A percentile compares a stretch with the other conserved stretches of the same genome.
These are phyloP conservation scores for Floccularia luteovirens DNA, from an alignment of 768 basidiomycete genomes.

Conservation along the genomic window DNA sequence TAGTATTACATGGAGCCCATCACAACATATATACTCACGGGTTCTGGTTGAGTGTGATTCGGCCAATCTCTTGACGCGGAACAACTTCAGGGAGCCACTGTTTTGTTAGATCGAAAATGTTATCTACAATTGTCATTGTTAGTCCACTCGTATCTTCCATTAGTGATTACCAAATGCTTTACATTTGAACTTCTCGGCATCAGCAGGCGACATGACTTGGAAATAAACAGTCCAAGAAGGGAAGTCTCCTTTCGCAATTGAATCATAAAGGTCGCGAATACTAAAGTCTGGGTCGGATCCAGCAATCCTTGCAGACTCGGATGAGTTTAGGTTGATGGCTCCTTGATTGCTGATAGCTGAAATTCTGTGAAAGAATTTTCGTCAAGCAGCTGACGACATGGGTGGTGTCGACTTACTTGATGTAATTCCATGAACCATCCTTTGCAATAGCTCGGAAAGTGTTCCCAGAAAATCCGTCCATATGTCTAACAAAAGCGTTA, in stretches of 20 bases:
- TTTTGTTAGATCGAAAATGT: slow-evolving; percentile 45
- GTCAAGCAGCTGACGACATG: no score
- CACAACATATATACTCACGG: slow-evolving; percentile 14
- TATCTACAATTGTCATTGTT: slow-evolving; percentile 21
- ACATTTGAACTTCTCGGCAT: slow-evolving; percentile 41
- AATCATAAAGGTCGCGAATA: slow-evolving; percentile 44
- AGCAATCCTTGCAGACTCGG: slow-evolving; percentile 22
- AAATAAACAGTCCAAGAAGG: slow-evolving; percentile 54
- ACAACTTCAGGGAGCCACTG: slow-evolving; percentile 28
- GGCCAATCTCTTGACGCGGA: slow-evolving; percentile 24
- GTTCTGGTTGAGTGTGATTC: slow-evolving; percentile 28
- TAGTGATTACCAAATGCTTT: slow-evolving; percentile 1
- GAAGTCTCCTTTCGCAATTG: slow-evolving; percentile 43
- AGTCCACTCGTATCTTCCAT: background rate
- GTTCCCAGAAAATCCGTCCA: slow-evolving; percentile 11
- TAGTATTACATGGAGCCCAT: background rate
- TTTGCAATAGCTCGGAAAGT: slow-evolving; percentile 22
- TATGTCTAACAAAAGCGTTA: slow-evolving; percentile 9
- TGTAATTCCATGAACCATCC: slow-evolving; percentile 44
- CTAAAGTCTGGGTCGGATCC: slow-evolving; percentile 45
- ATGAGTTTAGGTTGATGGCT: slow-evolving; percentile 23
- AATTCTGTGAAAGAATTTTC: slow-evolving; percentile 20
- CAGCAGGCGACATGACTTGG: slow-evolving; percentile 42
- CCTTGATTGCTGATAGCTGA: slow-evolving; percentile 13
- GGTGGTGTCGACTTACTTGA: slow-evolving; percentile 29